Evolutionary conservation across 164 flowering plant species (phyloP), one percentile per base, ranked within the genome.

Genomic region (Akebia trifoliata): DNA sequence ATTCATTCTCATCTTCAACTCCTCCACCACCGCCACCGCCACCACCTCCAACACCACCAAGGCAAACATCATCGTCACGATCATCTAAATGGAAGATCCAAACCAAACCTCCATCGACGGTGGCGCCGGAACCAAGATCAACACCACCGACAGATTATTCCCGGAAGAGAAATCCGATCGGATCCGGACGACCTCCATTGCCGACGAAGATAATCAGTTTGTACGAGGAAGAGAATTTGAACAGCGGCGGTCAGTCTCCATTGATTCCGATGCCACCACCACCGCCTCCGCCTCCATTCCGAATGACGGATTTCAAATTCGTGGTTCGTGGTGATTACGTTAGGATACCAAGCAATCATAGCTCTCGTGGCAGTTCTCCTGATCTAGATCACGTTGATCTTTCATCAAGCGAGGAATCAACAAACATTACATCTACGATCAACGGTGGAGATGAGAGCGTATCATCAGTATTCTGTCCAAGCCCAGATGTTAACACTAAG

Each of bases 401-500:
- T 8, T 35, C 69, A 22, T 55, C 77, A 14, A 57, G n/a, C 9
- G 10, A 32, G 11, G 60, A 56, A 36, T 40, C 61, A 15, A 51
- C 53, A 4, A 10, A 2, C 12, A n/a, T 6, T 0, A 18, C 50
- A 45, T 38, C 49, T 15, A 32, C 20, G 10, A 59, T 46, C n/a
- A 54, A 50, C 8, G 67, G 66, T 17, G 76, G 57, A 29, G 72
- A 66, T 58, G 55, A 29, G 0, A 57, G 35, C 10, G 65, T 64
- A 31, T 4, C 64, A 45, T 10, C 81, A n/a, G 57, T 55, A 2
- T 77, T 65, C 60, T 90, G 90, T 52, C 87, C 87, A 0, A 91
- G 96, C 58, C 93, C 90, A 12, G 95, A 83, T 58, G 95, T 92
- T 6, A 78, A 88, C 64, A 45, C 52, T 1, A 83, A 92, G 56